Evolutionary conservation across 352 stramenopile species (phyloP).

Genomic region (Globisporangium solare): DNA sequence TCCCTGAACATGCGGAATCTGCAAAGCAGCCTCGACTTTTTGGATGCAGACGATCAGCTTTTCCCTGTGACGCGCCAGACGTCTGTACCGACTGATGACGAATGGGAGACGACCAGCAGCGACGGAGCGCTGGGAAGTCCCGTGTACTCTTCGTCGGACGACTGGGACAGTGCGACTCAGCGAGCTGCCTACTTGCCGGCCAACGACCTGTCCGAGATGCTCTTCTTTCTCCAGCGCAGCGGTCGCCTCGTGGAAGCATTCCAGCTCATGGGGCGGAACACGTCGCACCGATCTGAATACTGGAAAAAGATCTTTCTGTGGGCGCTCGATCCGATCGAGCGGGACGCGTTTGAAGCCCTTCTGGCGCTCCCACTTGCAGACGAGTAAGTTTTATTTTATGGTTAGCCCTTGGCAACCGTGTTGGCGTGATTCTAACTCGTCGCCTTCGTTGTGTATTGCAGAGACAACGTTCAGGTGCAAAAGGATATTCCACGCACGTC

Average conservation of each 20-base stretch:
- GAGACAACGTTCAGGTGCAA: constrained; percentile 63
- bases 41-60: constrained; percentile 2
- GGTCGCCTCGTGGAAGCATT: constrained; percentile 73
- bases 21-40: constrained; percentile 15
- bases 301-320: constrained; percentile 68
- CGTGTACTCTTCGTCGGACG: constrained; percentile 9
- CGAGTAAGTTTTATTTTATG: constrained; percentile 32
- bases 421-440: not conserved
- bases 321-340: constrained; percentile 31
- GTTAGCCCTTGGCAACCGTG: not conserved
- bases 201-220: constrained; percentile 44
- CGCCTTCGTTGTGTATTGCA: constrained; percentile 11
- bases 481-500: constrained; percentile 79
- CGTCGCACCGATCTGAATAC: constrained; percentile 39
- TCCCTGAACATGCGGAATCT: constrained; percentile 46
- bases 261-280: constrained; percentile 62
- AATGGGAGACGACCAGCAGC: constrained; percentile 2
- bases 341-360: constrained; percentile 13
- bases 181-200: constrained; percentile 30
- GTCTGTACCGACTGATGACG: constrained; percentile 7
- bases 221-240: constrained; percentile 52
- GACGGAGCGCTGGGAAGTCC: constrained; percentile 15
- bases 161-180: constrained; percentile 17
- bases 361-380: constrained; percentile 33
- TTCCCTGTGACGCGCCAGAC: not conserved